phyloP scores from a whole-genome alignment of 345 rosid species.

The Eucalyptus pauciflora region DNA sequence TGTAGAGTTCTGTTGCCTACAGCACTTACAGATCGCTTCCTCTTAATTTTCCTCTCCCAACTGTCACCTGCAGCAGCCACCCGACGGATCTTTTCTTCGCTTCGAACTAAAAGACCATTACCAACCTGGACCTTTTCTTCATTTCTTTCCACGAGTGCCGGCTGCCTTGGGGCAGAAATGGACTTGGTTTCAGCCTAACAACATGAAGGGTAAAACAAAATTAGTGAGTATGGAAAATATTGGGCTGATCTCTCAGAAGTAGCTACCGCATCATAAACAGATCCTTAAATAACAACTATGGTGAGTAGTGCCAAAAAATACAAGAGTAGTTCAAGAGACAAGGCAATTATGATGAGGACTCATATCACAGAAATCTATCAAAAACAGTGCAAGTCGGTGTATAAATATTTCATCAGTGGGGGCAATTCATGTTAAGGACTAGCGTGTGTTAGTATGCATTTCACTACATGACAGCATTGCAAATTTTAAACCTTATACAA shows the following conservation, averaged over 20 bases:
- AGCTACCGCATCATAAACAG: not conserved
- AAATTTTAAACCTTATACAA: not conserved
- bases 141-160: constrained; percentile 39
- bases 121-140: constrained; percentile 48
- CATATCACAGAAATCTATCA: not conserved
- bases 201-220: not conserved
- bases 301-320: not conserved
- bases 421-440: not conserved
- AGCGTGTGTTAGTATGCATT: not conserved
- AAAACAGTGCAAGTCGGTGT: not conserved
- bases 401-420: not conserved
- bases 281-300: not conserved
- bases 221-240: not conserved
- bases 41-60: constrained; percentile 90
- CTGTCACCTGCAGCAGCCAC: constrained; percentile 83
- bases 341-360: not conserved
- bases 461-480: not conserved
- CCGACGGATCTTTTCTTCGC: constrained; percentile 74
- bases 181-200: constrained; percentile 51
- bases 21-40: constrained; percentile 82
- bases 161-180: constrained; percentile 40
- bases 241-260: not conserved
- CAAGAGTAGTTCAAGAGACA: not conserved
- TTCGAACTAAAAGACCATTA: constrained; percentile 33
- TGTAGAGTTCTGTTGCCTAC: constrained; percentile 50